A percentile compares a stretch with the other conserved stretches of the same genome.
These are phyloP conservation scores for Backusella australiensis DNA, from an alignment of 192 early-diverging fungal species.

Conservation along the genomic window DNA sequence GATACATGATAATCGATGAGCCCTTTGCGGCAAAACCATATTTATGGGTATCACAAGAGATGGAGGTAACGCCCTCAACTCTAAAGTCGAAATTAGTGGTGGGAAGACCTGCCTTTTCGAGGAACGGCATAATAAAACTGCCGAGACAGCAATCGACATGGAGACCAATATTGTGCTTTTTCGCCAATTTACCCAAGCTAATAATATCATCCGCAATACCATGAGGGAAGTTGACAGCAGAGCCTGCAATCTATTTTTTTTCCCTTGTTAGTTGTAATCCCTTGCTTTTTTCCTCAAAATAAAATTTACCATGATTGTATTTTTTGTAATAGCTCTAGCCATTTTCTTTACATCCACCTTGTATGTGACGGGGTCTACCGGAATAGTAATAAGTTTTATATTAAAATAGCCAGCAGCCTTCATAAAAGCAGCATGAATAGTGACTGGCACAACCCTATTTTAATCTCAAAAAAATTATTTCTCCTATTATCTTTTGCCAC, in stretches of 20 bases:
- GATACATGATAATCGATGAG: slow-evolving; percentile 93
- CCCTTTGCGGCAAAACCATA: slow-evolving; percentile 99
- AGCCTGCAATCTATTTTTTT: slow-evolving; percentile 69
- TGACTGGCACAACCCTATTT: slow-evolving; percentile 81
- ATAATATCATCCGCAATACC: slow-evolving; percentile 91
- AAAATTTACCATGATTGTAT: slow-evolving; percentile 76
- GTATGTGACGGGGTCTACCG: slow-evolving; percentile 74
- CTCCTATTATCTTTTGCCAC: not conserved
- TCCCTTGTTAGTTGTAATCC: not conserved
- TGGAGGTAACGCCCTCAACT: slow-evolving; percentile 88
- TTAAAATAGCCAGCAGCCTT: slow-evolving; percentile 93
- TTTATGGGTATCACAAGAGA: slow-evolving; percentile 98
- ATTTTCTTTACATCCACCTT: slow-evolving; percentile 78
- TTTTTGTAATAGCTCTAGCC: slow-evolving; percentile 78
- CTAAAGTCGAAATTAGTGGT: slow-evolving; percentile 84
- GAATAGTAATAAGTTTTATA: slow-evolving; percentile 83
- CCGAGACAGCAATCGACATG: slow-evolving; percentile 98
- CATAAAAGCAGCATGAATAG: slow-evolving; percentile 93
- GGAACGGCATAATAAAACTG: slow-evolving; percentile 91
- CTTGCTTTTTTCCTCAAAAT: not conserved
- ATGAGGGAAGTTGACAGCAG: slow-evolving; percentile 90
- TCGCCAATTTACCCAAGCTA: slow-evolving; percentile 72
- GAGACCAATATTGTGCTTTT: slow-evolving; percentile 79
- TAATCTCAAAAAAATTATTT: not conserved
- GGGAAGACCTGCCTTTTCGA: slow-evolving; percentile 90